phyloP scores from a whole-genome alignment of 371 early-diverging fungal species.

The Haplosporangium sp. region DNA sequence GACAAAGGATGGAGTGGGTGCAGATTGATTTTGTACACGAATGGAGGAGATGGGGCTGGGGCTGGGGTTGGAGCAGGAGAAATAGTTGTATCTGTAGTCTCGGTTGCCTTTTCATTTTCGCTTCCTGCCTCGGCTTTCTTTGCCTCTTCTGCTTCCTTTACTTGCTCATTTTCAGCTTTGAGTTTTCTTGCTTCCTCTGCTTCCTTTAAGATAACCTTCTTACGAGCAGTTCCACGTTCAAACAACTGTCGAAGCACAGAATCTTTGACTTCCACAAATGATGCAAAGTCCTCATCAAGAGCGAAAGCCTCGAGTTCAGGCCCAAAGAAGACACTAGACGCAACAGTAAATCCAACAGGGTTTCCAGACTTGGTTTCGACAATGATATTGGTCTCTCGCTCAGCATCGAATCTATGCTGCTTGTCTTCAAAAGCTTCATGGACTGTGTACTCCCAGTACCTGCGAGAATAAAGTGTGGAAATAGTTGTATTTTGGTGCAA shows the following conservation, averaged over 20 bases:
- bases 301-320: conserved; percentile 20
- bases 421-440: conserved; percentile 10
- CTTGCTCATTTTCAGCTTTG: not conserved
- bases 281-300: conserved; percentile 9
- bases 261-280: not conserved
- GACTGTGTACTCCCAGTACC: conserved; percentile 43
- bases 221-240: not conserved
- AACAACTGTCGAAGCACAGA: conserved; percentile 18
- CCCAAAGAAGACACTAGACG: conserved; percentile 1
- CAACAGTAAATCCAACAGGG: conserved; percentile 26
- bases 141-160: not conserved
- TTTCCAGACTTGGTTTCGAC: conserved; percentile 11
- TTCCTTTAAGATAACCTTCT: no score
- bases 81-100: no score
- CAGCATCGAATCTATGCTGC: conserved; percentile 20
- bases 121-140: not conserved
- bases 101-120: not conserved
- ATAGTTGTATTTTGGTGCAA: conserved; percentile 1
- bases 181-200: conserved; percentile 3
- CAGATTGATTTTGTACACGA: no score
- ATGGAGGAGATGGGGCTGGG: no score
- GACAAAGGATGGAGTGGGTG: conserved; percentile 9
- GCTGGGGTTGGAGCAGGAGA: no score
- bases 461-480: conserved; percentile 12
- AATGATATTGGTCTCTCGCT: conserved; percentile 36